Evolutionary conservation across 345 rosid genomes (phyloP).

Genomic region (Populus alba): DNA sequence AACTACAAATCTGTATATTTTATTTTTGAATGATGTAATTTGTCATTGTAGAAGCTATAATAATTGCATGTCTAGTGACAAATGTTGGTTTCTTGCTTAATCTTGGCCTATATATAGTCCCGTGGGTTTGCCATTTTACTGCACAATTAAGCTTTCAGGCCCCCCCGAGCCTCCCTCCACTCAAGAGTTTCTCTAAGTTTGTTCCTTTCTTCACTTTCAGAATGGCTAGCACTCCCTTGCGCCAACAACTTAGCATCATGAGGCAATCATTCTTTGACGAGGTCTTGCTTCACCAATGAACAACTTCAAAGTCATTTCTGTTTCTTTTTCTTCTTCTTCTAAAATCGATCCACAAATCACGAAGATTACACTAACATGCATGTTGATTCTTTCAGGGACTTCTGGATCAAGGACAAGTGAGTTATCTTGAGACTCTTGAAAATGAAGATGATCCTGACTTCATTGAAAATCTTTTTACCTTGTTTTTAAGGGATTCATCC

Average conservation of each 20-base stretch:
- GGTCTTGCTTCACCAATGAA: background rate
- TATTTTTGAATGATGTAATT: background rate
- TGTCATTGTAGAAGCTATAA: background rate
- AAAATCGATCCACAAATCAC: background rate
- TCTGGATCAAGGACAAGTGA: background rate
- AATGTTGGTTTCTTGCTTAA: background rate
- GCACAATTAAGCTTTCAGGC: background rate
- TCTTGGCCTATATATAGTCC: background rate
- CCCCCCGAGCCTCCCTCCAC: background rate
- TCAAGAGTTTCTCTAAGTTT: background rate
- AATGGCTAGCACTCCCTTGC: background rate
- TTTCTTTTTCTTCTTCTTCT: background rate
- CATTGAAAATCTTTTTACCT: background rate
- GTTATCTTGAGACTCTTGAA: background rate
- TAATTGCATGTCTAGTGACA: too few relatives aligned
- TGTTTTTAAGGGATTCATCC: constrained; percentile 1
- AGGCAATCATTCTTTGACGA: background rate
- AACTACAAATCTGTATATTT: too few relatives aligned
- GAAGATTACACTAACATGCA: background rate
- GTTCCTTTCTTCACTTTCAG: background rate
- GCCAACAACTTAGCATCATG: background rate
- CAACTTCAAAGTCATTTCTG: background rate
- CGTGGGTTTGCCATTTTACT: background rate
- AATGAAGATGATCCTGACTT: constrained; percentile 2
- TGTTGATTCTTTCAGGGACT: background rate